These are phyloP conservation scores for Phytophthora boehmeriae DNA, from an alignment of 352 stramenopile species.

Conservation along the genomic window DNA sequence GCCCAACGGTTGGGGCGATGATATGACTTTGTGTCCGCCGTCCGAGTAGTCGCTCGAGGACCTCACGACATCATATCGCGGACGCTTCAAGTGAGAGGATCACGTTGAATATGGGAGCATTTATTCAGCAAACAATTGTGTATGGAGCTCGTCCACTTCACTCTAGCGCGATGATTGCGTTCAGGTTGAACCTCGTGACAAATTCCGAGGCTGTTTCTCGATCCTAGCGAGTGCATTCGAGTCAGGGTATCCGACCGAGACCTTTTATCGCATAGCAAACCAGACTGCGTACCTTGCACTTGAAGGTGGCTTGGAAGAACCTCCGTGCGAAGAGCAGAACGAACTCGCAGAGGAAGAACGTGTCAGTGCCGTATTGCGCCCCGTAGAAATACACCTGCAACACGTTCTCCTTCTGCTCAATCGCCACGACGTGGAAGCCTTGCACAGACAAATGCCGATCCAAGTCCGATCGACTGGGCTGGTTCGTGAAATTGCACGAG, in stretches of 20 bases:
- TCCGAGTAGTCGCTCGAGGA: too few relatives aligned
- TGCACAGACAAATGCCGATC: constrained; percentile 47
- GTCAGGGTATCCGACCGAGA: constrained; percentile 4
- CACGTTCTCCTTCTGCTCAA: constrained; percentile 58
- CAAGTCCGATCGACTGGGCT: constrained; percentile 49
- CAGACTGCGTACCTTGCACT: constrained; percentile 61
- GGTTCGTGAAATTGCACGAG: constrained; percentile 69
- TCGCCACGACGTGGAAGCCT: constrained; percentile 63
- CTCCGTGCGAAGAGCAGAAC: constrained; percentile 68
- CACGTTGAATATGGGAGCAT: not conserved
- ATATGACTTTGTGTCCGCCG: too few relatives aligned
- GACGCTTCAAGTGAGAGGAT: too few relatives aligned
- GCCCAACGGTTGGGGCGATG: too few relatives aligned
- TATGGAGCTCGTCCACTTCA: constrained; percentile 4
- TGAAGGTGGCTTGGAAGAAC: constrained; percentile 88
- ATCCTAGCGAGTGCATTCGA: constrained; percentile 36
- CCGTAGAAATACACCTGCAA: constrained; percentile 79
- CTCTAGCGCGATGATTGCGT: constrained; percentile 51
- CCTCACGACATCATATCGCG: too few relatives aligned
- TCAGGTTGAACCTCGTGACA: constrained; percentile 74
- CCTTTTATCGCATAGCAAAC: constrained; percentile 1
- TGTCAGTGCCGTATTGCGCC: constrained; percentile 47
- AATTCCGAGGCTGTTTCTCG: constrained; percentile 59
- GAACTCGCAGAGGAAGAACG: constrained; percentile 76
- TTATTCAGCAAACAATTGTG: not conserved